Conservation (phyloP, 73 alveolate species). For the Breviolum minutum region DNA sequence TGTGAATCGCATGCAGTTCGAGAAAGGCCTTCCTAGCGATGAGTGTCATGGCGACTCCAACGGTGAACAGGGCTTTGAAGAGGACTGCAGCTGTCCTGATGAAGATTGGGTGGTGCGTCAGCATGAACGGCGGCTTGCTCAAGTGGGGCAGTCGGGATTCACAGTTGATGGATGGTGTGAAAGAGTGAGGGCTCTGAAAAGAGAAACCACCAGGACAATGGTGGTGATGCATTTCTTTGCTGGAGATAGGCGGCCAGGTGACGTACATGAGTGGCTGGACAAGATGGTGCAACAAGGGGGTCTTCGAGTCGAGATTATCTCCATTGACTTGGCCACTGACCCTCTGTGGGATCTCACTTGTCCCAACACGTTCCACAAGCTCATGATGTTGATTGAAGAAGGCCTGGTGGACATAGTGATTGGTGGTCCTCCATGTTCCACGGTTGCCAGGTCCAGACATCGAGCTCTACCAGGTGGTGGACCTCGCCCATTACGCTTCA, state of each 20-base stretch:
- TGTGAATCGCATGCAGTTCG: not conserved
- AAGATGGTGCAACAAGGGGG: not conserved
- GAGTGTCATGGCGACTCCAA: too few species aligned
- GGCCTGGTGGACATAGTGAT: not conserved
- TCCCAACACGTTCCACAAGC: too few species aligned
- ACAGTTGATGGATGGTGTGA: slow-evolving; percentile 31
- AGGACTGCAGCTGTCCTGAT: not conserved
- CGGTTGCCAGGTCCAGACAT: slow-evolving; percentile 16
- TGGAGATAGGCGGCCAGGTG: not conserved
- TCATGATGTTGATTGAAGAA: not conserved
- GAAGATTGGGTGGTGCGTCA: too few species aligned
- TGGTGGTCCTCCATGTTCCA: slow-evolving; percentile 11
- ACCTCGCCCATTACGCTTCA: not conserved
- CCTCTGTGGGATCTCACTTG: slow-evolving; percentile 1
- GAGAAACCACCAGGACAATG: not conserved
- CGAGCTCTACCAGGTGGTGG: not conserved
- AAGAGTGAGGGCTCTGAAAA: not conserved
- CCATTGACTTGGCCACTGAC: not conserved
- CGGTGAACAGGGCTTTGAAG: not conserved
- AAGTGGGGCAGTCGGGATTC: not conserved
- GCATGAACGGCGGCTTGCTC: too few species aligned
- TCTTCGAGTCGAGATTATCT: not conserved
- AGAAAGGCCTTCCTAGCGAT: too few species aligned
- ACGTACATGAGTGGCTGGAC: not conserved
- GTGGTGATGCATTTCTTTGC: not conserved